Percentiles rank a stretch among this genome's conserved stretches.
phyloP scores from a whole-genome alignment of 108 stramenopile genomes.

The Cyclotella atomus region DNA sequence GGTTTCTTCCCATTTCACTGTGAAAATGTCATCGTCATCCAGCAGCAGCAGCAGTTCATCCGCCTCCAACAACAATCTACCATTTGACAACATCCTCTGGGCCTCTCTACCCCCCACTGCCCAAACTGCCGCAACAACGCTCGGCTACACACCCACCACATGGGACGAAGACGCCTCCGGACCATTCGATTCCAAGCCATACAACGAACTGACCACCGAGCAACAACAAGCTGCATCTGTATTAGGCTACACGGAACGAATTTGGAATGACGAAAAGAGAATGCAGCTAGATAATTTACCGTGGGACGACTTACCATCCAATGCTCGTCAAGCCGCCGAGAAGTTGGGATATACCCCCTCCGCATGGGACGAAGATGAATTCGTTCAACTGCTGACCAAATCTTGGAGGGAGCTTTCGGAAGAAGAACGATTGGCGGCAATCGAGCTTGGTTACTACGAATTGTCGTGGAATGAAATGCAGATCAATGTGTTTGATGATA shows the following conservation, averaged over 20 bases:
- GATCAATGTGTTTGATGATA: neutral
- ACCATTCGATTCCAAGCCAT: conserved; percentile 33
- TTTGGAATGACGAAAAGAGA: conserved; percentile 32
- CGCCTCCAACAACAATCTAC: neutral
- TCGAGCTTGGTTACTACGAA: neutral
- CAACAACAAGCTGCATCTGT: conserved; percentile 48
- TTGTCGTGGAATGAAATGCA: neutral
- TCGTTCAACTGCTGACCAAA: neutral
- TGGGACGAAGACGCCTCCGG: conserved; percentile 8
- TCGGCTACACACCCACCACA: neutral
- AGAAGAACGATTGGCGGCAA: conserved; percentile 1
- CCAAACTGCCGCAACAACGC: neutral
- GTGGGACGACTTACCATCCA: neutral
- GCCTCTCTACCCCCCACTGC: neutral
- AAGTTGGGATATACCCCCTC: neutral
- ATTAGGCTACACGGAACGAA: conserved; percentile 48
- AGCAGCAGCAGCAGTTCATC: neutral
- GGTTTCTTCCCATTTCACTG: no score
- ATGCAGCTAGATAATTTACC: neutral
- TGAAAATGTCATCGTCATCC: neutral
- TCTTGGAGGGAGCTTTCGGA: neutral
- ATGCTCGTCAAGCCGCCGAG: neutral
- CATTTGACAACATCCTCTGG: conserved; percentile 4
- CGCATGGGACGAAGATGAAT: conserved; percentile 2
- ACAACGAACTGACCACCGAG: conserved; percentile 39